These are phyloP conservation scores for Aspergillus tubingensis DNA, from an alignment of 2,329 filamentous ascomycete species.

Conservation along the genomic window DNA sequence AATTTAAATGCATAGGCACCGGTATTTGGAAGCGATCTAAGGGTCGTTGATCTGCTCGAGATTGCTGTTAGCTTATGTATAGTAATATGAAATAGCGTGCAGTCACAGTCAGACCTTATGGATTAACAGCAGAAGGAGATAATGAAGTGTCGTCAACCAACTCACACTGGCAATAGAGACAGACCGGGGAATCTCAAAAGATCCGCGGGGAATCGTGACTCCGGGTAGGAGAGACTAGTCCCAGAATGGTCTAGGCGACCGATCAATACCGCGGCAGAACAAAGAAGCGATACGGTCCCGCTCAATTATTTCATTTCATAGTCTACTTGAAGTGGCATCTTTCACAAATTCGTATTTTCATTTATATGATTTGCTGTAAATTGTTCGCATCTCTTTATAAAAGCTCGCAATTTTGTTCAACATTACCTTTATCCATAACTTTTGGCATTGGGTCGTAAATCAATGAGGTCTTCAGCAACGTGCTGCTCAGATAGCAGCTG, in stretches of 20 bases:
- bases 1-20: constrained; percentile 4
- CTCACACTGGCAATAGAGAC: background rate
- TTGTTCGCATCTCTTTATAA: background rate
- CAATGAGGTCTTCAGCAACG: constrained; percentile 12
- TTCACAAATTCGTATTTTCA: background rate
- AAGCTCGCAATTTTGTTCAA: background rate
- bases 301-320: background rate
- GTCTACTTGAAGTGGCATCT: background rate
- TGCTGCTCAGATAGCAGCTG: background rate
- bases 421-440: background rate
- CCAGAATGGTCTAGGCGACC: background rate
- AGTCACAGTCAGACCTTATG: background rate
- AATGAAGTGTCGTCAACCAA: background rate
- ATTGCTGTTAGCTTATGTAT: background rate
- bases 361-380: background rate
- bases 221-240: constrained; percentile 1
- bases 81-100: too few species aligned
- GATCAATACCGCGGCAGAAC: background rate
- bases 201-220: constrained; percentile 4
- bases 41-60: background rate
- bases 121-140: background rate
- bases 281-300: background rate
- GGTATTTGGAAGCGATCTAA: background rate
- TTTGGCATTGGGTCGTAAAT: background rate
- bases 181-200: constrained; percentile 2